Percentiles rank a stretch among this genome's conserved stretches.
phyloP scores from a whole-genome alignment of 225 moss, liverwort and hornwort species.

The Anthoceros angustus region DNA sequence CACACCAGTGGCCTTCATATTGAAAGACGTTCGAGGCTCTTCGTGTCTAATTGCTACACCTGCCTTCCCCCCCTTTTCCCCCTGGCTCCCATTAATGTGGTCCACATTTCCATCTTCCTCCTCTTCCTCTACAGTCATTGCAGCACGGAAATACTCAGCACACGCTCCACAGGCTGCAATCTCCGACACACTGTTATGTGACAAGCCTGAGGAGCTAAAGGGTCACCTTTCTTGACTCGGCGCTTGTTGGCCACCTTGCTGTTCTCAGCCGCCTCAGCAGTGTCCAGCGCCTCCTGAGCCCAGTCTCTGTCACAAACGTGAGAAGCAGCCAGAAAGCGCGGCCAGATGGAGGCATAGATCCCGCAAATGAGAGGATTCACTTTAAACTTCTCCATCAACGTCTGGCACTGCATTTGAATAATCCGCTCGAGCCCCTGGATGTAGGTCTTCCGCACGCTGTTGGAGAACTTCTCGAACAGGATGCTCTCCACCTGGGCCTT shows the following conservation, averaged over 20 bases:
- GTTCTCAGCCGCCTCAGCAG: conserved; percentile 52
- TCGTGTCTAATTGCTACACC: background rate
- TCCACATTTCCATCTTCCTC: no score
- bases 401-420: conserved; percentile 75
- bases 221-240: conserved; percentile 13
- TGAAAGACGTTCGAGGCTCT: conserved; percentile 56
- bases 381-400: conserved; percentile 50
- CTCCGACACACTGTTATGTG: no score
- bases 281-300: conserved; percentile 62
- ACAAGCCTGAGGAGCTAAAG: no score
- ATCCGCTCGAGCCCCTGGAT: conserved; percentile 63
- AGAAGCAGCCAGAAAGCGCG: conserved; percentile 61
- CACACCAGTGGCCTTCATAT: conserved; percentile 40
- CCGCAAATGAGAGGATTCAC: conserved; percentile 75
- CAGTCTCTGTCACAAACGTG: conserved; percentile 64
- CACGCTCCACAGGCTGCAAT: no score
- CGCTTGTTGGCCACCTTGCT: conserved; percentile 15
- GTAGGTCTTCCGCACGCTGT: conserved; percentile 50
- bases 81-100: background rate
- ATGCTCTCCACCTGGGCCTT: conserved; percentile 18
- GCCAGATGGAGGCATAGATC: conserved; percentile 70
- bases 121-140: no score
- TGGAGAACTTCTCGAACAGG: conserved; percentile 24
- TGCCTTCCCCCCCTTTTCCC: background rate
- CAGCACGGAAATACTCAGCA: no score